Evolutionary conservation across 2,329 filamentous ascomycete species (phyloP), one percentile per base, ranked within the genome.

Genomic region (Xenoacremonium recifei): DNA sequence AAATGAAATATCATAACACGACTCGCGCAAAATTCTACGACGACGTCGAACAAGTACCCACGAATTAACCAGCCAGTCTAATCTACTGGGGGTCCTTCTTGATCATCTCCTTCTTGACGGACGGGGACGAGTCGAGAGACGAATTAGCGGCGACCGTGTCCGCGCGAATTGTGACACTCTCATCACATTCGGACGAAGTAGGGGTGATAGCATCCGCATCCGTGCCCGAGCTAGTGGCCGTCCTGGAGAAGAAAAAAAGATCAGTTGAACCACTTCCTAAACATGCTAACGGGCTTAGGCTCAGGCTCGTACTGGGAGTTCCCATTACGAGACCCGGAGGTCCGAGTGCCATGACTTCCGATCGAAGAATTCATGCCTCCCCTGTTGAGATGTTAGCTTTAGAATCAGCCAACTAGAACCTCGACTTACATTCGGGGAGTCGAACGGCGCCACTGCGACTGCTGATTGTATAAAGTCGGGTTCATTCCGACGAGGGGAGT

Each of bases 401-500:
- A 33, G 47, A 53, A 21, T 40, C 39, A 34, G 44, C 25, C 11
- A 36, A 19, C 11, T 39, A 25, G 6, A 2, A 12, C 19, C n/a
- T 20, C 40, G 17, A 42, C 58, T 57, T 48, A 66, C 65, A 56
- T 61, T 30, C 64, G 61, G 25, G 45, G 29, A 11, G 58, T 58
- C 11, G 51, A 55, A 40, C 65, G 66, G 37, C 63, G 59, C 59
- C 67, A 67, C 44, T 69, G 64, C 20, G 62, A 55, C 39, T 66
- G 62, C 36, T 66, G 59, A 37, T 57, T 58, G 50, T 66, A 64
- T 57, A 68, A 34, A 20, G 60, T 59, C 29, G 66, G 60, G 45
- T 60, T 74, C 56, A 82, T 69, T 13, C 79, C 76, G 37, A 84
- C 78, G 45, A 77, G 73, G 35, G 77, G 72, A 45, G 79, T 82